phyloP scores from a whole-genome alignment of 1,284 basidiomycete genomes.

The Puccinia novopanici region DNA sequence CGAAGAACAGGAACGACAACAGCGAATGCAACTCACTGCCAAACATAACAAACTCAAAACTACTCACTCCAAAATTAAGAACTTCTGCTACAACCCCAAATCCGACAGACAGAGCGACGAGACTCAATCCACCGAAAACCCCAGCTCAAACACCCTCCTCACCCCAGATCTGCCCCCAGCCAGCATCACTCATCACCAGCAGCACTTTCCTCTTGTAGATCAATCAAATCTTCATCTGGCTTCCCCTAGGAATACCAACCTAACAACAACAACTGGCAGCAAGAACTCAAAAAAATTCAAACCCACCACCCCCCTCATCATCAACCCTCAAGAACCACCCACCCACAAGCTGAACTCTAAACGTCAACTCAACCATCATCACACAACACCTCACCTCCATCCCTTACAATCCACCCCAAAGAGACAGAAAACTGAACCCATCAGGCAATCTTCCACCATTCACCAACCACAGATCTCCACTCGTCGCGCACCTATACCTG shows the following conservation, averaged over 20 bases:
- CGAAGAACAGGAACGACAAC: too few species aligned
- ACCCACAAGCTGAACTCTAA: not conserved
- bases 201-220: not conserved
- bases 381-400: not conserved
- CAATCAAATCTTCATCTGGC: not conserved
- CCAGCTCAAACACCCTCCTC: slow-evolving; percentile 11
- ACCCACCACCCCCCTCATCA: not conserved
- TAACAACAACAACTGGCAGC: not conserved
- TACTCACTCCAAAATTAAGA: not conserved
- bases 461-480: not conserved
- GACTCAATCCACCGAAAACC: slow-evolving; percentile 3
- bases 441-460: not conserved
- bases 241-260: not conserved
- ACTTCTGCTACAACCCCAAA: not conserved
- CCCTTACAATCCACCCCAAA: slow-evolving; percentile 21
- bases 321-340: not conserved
- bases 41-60: not conserved
- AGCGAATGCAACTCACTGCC: too few species aligned
- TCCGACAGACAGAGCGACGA: not conserved
- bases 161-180: slow-evolving; percentile 6
- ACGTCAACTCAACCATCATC: not conserved
- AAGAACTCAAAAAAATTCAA: not conserved
- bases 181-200: not conserved
- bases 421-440: slow-evolving; percentile 8
- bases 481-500: not conserved